Evolutionary conservation across 2,329 filamentous ascomycete genomes (phyloP).

Genomic region (Chaetomiaceae sp.): DNA sequence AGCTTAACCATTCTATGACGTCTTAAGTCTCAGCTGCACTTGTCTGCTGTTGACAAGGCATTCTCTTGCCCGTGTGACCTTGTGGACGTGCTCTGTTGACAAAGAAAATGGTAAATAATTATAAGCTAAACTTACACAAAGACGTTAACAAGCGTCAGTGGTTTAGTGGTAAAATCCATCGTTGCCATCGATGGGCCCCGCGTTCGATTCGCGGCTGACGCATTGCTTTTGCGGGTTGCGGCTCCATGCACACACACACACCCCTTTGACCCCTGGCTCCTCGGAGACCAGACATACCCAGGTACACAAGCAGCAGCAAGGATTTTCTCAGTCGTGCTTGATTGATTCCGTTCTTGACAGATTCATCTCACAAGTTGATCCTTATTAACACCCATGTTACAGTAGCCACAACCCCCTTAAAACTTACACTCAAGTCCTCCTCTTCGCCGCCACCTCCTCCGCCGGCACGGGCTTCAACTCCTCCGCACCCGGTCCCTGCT

Average conservation of each 20-base stretch:
- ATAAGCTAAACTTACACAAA: not conserved
- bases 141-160: conserved; percentile 29
- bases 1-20: too few relatives aligned
- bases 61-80: too few relatives aligned
- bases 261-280: too few relatives aligned
- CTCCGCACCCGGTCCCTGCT: conserved; percentile 13
- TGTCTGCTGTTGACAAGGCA: too few relatives aligned
- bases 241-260: too few relatives aligned
- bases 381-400: not conserved
- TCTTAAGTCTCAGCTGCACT: too few relatives aligned
- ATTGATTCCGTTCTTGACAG: too few relatives aligned
- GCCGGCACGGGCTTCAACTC: conserved; percentile 16
- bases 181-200: conserved; percentile 45
- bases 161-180: conserved; percentile 50
- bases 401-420: not conserved
- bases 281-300: too few relatives aligned
- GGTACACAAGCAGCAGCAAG: too few relatives aligned
- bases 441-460: conserved; percentile 19
- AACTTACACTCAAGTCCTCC: not conserved
- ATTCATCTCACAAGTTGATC: not conserved
- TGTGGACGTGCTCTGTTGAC: too few relatives aligned
- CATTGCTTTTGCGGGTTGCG: conserved; percentile 11
- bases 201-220: conserved; percentile 25
- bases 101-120: not conserved
- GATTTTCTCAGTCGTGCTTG: too few relatives aligned